Evolutionary conservation across 2,329 filamentous ascomycete species (phyloP).

Genomic region (Ophiosphaerella narmari): DNA sequence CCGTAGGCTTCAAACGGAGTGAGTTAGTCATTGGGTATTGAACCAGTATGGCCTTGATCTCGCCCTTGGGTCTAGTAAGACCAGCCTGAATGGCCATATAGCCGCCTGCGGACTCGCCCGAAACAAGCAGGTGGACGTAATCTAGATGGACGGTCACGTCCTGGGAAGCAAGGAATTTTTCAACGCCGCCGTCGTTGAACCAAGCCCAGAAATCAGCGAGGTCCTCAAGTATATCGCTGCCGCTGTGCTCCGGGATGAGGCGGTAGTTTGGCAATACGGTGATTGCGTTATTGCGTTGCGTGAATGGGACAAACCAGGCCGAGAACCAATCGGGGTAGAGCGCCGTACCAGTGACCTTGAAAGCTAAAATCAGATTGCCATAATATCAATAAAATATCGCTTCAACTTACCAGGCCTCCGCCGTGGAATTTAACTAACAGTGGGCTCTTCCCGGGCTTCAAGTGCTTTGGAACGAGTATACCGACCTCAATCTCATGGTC

Average conservation of each 20-base stretch:
- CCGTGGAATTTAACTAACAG: constrained; percentile 53
- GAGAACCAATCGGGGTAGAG: constrained; percentile 37
- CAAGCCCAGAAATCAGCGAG: constrained; percentile 56
- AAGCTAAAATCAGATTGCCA: no score
- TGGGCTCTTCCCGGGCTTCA: constrained; percentile 43
- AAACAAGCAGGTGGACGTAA: constrained; percentile 31
- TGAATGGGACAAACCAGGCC: constrained; percentile 45
- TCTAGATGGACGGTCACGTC: constrained; percentile 25
- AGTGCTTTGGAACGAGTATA: constrained; percentile 47
- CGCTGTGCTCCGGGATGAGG: constrained; percentile 55
- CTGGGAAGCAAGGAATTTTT: constrained; percentile 13
- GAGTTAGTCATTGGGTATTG: constrained; percentile 39
- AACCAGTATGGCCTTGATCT: constrained; percentile 28
- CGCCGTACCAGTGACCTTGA: constrained; percentile 31
- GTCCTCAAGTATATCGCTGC: constrained; percentile 54
- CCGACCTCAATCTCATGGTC: constrained; percentile 45
- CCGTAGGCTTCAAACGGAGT: constrained; percentile 1
- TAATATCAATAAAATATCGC: no score
- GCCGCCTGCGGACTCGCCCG: constrained; percentile 48
- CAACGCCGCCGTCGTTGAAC: constrained; percentile 32
- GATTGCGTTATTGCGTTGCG: constrained; percentile 49
- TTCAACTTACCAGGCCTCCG: constrained; percentile 47
- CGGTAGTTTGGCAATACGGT: constrained; percentile 57
- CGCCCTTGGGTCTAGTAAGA: constrained; percentile 20
- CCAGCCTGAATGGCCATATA: constrained; percentile 44